Percentiles rank a stretch among this genome's conserved stretches.
phyloP scores from a whole-genome alignment of 2,329 filamentous ascomycete species.

The Orbilia javanica region DNA sequence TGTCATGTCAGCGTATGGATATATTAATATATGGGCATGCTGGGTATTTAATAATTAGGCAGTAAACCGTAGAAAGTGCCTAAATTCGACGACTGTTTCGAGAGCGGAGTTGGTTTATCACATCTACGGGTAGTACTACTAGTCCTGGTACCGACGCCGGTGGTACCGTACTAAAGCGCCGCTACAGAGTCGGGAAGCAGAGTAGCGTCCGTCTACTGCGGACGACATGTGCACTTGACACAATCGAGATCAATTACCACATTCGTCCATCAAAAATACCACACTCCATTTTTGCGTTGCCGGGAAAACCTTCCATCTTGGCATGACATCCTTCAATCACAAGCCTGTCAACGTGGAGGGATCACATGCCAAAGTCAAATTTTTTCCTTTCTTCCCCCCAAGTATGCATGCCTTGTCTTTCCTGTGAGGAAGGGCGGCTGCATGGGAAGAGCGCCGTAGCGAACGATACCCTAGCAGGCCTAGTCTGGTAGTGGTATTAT shows the following conservation, averaged over 20 bases:
- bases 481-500: conserved; percentile 24
- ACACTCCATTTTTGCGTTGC: conserved; percentile 14
- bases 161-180: neutral
- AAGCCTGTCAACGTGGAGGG: conserved; percentile 44
- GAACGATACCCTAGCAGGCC: conserved; percentile 26
- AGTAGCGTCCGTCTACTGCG: neutral
- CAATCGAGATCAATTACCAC: conserved; percentile 6
- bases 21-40: neutral
- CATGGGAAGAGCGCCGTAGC: conserved; percentile 30
- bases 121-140: neutral
- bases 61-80: neutral
- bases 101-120: neutral
- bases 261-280: conserved; percentile 12
- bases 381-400: conserved; percentile 12
- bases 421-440: conserved; percentile 29
- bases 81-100: neutral
- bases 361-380: conserved; percentile 42
- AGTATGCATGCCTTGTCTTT: conserved; percentile 28
- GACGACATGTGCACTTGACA: neutral
- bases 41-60: neutral
- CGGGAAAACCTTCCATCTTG: conserved; percentile 31
- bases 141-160: neutral
- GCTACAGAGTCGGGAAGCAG: conserved; percentile 1
- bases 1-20: neutral
- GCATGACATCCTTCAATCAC: conserved; percentile 27